phyloP scores from a whole-genome alignment of 768 basidiomycete species.

The Mycena vitilis region DNA sequence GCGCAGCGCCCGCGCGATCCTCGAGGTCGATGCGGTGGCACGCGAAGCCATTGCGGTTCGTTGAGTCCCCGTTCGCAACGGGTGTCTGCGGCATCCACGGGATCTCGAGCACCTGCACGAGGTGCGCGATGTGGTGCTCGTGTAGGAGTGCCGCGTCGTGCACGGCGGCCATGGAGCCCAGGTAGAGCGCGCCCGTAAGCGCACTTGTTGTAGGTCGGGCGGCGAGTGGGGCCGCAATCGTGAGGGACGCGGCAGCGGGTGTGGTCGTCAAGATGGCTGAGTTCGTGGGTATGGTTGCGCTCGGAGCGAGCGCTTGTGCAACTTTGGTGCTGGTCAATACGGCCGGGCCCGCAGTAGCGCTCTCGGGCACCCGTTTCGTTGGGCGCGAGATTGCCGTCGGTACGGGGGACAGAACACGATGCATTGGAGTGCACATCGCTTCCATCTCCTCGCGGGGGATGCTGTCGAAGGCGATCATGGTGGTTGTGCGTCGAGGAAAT shows the following conservation, averaged over 20 bases:
- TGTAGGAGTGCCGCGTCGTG: conserved; percentile 66
- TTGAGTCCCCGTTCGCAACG: too few species aligned
- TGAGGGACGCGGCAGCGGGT: too few species aligned
- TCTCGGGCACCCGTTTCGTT: too few species aligned
- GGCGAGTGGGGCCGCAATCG: too few species aligned
- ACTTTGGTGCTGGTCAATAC: too few species aligned
- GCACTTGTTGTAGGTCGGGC: too few species aligned
- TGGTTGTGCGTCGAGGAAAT: not conserved
- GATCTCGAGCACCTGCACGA: conserved; percentile 76
- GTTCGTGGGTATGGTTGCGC: too few species aligned
- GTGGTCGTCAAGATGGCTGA: too few species aligned
- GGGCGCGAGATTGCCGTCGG: too few species aligned
- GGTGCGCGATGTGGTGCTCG: conserved; percentile 62
- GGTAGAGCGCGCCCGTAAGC: conserved; percentile 23
- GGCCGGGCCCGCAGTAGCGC: too few species aligned
- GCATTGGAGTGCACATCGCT: conserved; percentile 32
- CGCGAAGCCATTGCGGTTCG: conserved; percentile 36
- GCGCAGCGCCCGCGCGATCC: conserved; percentile 57
- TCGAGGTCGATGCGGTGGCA: conserved; percentile 60
- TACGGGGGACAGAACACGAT: conserved; percentile 21
- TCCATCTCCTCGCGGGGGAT: conserved; percentile 27
- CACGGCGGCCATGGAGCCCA: conserved; percentile 70
- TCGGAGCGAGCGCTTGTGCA: too few species aligned
- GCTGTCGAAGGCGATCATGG: conserved; percentile 27
- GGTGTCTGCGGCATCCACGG: conserved; percentile 64